Evolutionary conservation across 345 rosid genomes (phyloP), one percentile per base, ranked within the genome.

Genomic region (Sisymbrium irio): DNA sequence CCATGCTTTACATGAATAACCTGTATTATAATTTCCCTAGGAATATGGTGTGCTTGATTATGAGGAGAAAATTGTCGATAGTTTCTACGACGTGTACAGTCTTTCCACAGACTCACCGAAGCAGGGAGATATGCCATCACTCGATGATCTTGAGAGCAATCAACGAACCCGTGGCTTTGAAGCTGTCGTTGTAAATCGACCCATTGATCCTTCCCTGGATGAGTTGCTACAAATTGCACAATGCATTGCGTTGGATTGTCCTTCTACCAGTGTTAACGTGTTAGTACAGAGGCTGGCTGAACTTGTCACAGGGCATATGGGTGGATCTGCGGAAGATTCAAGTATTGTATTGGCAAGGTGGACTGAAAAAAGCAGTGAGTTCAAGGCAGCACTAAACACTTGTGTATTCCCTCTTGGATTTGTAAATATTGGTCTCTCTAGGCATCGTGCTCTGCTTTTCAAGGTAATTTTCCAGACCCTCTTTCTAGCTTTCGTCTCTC

Each of bases 371-470:
- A 89, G 86, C 83, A 83, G 79, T 7, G 96, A 89, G 80, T 83
- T 90, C 72, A 89, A 92, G 85, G 85, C 88, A 35, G 85, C 93
- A 56, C 85, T 86, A 57, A 90, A 86, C 8, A 84, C 98, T 22
- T 85, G 89, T 73, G 83, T 90, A 50, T 79, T 96, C 79, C 99
- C 97, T 50, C 84, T 96, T 81, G 99, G 99, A 30, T 87, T 95
- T 72, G 76, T 96, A 75, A 78, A 84, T 79, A 86, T 88, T 71
- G 99, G 99, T 62, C 78, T 96, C 42, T 89, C 98, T 39, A 84
- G 99, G 58, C 97, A 96, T 67, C 99, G 99, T 69, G 96, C 99
- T 75, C 84, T 96, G 76, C 97, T 96, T 84, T 96, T 96, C 82
- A 96, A 96, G 99, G 99, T 92, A 40, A 62, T 83, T 70, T 66